Base-by-base conservation (phyloP, 129 eudicot species). In the Arctium lappa region DNA sequence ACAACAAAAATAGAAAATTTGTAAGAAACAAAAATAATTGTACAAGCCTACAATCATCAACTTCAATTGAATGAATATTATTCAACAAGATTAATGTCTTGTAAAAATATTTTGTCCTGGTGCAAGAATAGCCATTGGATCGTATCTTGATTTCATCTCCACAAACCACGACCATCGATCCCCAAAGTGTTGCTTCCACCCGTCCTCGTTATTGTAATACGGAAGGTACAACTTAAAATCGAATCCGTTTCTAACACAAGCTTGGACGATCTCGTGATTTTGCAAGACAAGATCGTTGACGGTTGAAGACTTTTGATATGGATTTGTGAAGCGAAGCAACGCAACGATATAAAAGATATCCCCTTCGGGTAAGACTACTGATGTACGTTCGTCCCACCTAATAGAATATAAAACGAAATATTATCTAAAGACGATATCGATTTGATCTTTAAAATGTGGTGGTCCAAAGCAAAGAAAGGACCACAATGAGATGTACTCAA, bases 271-370 rank as follows among this genome's bases (percentile, higher is more conserved):
- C 63, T 93, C 88, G 29, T 79, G 91, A 82, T 93, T 93, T 69
- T 93, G 92, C 15, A 74, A 88, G 22, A 89, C 89, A 72, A 91
- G 75, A 39, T 91, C 88, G 11, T 86, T 83, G 8, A 86, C 90
- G 1, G 90, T 22, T 4, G 89, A 73, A 3, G 89, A 92, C 69
- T 83, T 82, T 34, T 90, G 90, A 77, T 82, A 89, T 8, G 97
- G 92, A 39, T 76, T 75, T 53, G 88, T 87, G 69, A 91, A 93
- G 30, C 97, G 82, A 22, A 93, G 89, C 85, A 93, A 81, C 2
- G 97, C 97, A 46, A 93, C 95, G 11, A 93, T 70, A 71, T 93
- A 93, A 75, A 93, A 93, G 84, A 93, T 89, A 30, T 91, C 97
- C 0, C 91, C 93, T 77, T 89, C 91, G 5, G 97, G 97, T 18